Percentiles rank a stretch among this genome's conserved stretches.
phyloP scores from a whole-genome alignment of 768 basidiomycete genomes.

The Hygrocybe coccinea region DNA sequence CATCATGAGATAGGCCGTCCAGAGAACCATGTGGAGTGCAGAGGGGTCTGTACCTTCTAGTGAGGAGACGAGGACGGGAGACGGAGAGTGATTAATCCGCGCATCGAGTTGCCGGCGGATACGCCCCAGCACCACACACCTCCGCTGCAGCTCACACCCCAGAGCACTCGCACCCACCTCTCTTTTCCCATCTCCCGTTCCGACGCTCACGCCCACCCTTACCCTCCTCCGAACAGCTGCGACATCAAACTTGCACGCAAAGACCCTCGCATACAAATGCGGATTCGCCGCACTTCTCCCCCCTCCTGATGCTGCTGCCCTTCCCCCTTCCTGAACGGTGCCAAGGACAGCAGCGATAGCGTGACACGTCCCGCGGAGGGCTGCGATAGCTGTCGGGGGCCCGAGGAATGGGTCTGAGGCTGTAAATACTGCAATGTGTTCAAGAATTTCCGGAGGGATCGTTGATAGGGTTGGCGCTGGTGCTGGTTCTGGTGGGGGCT shows the following conservation, averaged over 20 bases:
- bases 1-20: slow-evolving; percentile 71
- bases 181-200: slow-evolving; percentile 47
- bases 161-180: slow-evolving; percentile 38
- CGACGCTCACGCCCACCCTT: slow-evolving; percentile 40
- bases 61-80: slow-evolving; percentile 15
- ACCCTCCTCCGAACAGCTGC: slow-evolving; percentile 47
- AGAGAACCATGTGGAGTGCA: slow-evolving; percentile 52
- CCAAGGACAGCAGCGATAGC: slow-evolving; percentile 48
- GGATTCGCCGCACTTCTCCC: too few species aligned
- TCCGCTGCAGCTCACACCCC: slow-evolving; percentile 58
- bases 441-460: slow-evolving; percentile 73
- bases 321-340: slow-evolving; percentile 13
- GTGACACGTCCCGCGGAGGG: slow-evolving; percentile 51
- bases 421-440: slow-evolving; percentile 68
- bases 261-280: slow-evolving; percentile 71
- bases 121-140: slow-evolving; percentile 54
- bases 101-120: slow-evolving; percentile 46
- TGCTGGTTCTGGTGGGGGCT: too few species aligned
- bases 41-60: too few species aligned
- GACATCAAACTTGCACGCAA: slow-evolving; percentile 62
- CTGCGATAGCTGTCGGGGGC: slow-evolving; percentile 54
- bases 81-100: slow-evolving; percentile 18
- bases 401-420: slow-evolving; percentile 51
- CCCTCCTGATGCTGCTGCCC: too few species aligned
- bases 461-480: slow-evolving; percentile 41